These are phyloP conservation scores for Nakazawaea pomicola DNA, from an alignment of 805 yeast species.

Conservation along the genomic window DNA sequence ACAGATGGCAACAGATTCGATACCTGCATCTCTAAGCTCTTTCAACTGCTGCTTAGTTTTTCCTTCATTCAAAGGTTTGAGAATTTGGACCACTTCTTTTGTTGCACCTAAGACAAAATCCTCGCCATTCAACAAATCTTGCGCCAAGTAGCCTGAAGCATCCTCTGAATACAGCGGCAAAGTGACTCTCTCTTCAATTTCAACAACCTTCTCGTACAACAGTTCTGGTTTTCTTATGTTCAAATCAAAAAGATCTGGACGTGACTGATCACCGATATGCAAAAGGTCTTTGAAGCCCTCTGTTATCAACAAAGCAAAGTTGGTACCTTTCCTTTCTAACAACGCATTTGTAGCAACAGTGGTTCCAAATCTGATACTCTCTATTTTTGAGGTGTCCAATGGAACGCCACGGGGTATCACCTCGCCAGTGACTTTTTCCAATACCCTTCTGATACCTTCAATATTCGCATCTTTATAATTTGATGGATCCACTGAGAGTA, in stretches of 20 bases:
- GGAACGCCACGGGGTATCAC: conserved; percentile 27
- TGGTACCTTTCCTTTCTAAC: conserved; percentile 46
- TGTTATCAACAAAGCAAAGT: conserved; percentile 42
- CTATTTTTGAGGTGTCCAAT: conserved; percentile 32
- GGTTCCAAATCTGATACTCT: conserved; percentile 42
- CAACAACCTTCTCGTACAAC: conserved; percentile 38
- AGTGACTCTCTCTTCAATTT: conserved; percentile 53
- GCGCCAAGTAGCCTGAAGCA: conserved; percentile 22
- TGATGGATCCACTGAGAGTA: conserved; percentile 42
- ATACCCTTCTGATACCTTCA: conserved; percentile 43
- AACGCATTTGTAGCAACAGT: conserved; percentile 53
- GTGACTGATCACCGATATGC: conserved; percentile 47
- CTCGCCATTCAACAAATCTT: conserved; percentile 20
- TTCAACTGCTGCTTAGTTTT: conserved; percentile 19
- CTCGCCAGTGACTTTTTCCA: conserved; percentile 32
- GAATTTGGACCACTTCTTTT: conserved; percentile 31
- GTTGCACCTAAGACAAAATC: conserved; percentile 31
- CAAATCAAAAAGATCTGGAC: conserved; percentile 47
- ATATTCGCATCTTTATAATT: conserved; percentile 47
- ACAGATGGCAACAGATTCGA: conserved; percentile 29
- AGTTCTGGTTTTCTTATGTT: conserved; percentile 43
- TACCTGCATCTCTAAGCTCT: conserved; percentile 20
- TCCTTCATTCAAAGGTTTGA: conserved; percentile 28
- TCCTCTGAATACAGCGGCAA: conserved; percentile 30
- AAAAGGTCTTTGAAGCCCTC: conserved; percentile 47